Conservation (phyloP, 495 filamentous ascomycete genomes). For the Aspergillus steynii region DNA sequence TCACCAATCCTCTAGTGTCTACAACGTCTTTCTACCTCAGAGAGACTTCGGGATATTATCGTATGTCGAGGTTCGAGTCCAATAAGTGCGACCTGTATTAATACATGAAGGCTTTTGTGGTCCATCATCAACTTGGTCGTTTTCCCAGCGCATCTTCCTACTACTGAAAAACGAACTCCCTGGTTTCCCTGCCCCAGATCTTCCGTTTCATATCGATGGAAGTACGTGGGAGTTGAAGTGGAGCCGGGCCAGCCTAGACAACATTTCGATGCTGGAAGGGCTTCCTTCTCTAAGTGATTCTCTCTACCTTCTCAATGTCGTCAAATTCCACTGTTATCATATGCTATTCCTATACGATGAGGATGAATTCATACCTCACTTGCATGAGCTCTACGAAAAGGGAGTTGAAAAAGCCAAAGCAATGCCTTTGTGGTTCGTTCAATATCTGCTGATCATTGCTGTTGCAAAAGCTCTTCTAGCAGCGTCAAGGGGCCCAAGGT, state of each 20-base stretch:
- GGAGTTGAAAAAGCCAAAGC: background rate
- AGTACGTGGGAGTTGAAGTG: constrained; percentile 5
- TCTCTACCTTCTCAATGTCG: background rate
- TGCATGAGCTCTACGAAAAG: constrained; percentile 4
- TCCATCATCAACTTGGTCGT: constrained; percentile 4
- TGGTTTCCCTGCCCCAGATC: constrained; percentile 1
- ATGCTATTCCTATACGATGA: constrained; percentile 10
- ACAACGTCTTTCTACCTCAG: constrained; percentile 8
- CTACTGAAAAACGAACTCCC: background rate
- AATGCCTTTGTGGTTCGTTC: background rate
- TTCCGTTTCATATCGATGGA: constrained; percentile 10
- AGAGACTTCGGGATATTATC: background rate
- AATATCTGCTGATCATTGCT: constrained; percentile 5
- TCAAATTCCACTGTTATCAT: constrained; percentile 5
- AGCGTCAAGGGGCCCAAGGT: background rate
- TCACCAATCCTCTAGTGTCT: constrained; percentile 11
- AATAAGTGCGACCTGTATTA: background rate
- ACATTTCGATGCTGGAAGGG: background rate
- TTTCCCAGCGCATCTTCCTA: constrained; percentile 9
- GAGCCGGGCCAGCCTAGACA: background rate
- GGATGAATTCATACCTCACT: constrained; percentile 5
- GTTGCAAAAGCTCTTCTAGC: background rate
- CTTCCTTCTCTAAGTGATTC: constrained; percentile 3
- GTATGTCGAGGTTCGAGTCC: background rate
- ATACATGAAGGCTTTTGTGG: constrained; percentile 2